Evolutionary conservation across 2,329 filamentous ascomycete genomes (phyloP), one percentile per base, ranked within the genome.

Genomic region (Penicillium polonicum): DNA sequence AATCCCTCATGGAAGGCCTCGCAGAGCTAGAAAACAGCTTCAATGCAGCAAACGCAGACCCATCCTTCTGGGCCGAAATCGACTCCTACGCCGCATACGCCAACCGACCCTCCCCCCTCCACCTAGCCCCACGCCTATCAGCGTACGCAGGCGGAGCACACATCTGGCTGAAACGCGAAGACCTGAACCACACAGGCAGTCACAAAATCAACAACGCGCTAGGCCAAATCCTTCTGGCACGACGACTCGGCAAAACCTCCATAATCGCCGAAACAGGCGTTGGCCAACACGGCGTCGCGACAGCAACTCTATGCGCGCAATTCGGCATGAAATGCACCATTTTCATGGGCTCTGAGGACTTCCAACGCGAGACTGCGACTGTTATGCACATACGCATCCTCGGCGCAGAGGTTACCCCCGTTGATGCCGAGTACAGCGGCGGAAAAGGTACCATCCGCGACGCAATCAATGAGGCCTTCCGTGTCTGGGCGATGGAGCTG

Each of bases 181-280:
- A 97, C 72, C 80, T 97, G 58, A 97, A 97, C 76, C 93, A 97
- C 72, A 97, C 93, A 6, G 94, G 93, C 63, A 93, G 89, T 60
- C 93, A 97, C 82, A 97, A 97, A 83, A 97, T 97, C 81, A 97
- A 97, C 81, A 97, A 97, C 68, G 92, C 93, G 0, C 81, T 97
- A 1, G 94, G 94, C 1, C 94, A 97, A 74, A 85, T 96, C 48
- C 83, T 99, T 9, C 79, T 99, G n/a, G 94, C 94, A 0, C 84
- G 84, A 65, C 83, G 91, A 59, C 79, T 99, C 41, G 93, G 93
- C 41, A 97, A 99, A 83, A 96, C 88, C 1, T 89, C 91, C 73
- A 97, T 97, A 68, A 97, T 97, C 67, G 93, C 94, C 46, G 94
- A 97, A 79, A 97, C 93, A 17, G 94, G 93, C 60, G 92, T 92